A percentile compares a stretch with the other conserved stretches of the same genome.
Evolutionary conservation across 2,329 filamentous ascomycete species (phyloP).

Genomic region (Cercospora zeae-maydis): DNA sequence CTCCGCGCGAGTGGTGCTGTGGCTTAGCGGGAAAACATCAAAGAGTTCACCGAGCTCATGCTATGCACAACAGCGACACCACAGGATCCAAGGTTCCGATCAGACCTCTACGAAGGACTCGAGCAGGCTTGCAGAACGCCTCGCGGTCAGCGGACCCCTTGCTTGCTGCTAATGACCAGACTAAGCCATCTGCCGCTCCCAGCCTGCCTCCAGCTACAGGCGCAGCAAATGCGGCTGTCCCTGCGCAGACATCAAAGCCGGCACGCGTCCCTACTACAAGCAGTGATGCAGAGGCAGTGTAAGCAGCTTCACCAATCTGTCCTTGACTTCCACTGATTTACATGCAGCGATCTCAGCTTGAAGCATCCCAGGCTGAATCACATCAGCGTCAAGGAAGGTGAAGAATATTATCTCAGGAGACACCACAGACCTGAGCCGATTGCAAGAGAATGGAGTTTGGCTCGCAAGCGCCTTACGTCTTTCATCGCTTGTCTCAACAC

Average conservation of each 20-base stretch:
- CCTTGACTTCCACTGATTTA: neutral
- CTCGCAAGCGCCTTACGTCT: conserved; percentile 66
- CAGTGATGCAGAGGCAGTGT: conserved; percentile 10
- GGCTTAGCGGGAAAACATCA: conserved; percentile 10
- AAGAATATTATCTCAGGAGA: conserved; percentile 42
- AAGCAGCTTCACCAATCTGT: neutral
- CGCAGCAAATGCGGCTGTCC: neutral
- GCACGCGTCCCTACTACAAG: neutral
- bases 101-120: conserved; percentile 12
- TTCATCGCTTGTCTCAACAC: conserved; percentile 69
- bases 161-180: neutral
- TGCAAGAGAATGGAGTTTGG: conserved; percentile 66
- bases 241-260: neutral
- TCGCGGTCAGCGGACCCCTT: neutral
- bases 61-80: neutral
- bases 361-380: conserved; percentile 35
- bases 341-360: conserved; percentile 25
- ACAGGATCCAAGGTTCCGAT: neutral
- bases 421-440: conserved; percentile 60
- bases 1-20: neutral
- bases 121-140: neutral
- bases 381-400: conserved; percentile 35
- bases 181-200: neutral
- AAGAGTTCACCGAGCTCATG: conserved; percentile 20
- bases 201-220: neutral